Conservation (phyloP, 352 stramenopile genomes). For the Phytophthora fragariae region DNA sequence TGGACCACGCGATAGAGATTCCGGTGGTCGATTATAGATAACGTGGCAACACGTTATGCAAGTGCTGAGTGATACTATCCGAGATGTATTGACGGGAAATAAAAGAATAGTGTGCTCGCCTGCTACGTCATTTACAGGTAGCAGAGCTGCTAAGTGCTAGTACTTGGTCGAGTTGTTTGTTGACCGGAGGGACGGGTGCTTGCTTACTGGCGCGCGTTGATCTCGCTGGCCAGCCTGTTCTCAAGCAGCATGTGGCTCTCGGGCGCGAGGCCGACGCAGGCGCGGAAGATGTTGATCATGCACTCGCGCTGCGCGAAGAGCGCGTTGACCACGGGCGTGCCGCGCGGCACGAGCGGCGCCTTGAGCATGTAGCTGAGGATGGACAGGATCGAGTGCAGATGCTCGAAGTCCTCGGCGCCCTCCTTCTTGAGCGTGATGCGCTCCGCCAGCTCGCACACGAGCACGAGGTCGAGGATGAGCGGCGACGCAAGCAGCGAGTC, state of each 20-base stretch:
- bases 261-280: conserved; percentile 95
- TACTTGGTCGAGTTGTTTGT: conserved; percentile 2
- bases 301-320: conserved; percentile 98
- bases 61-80: neutral
- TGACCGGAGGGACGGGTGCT: neutral
- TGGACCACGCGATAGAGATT: conserved; percentile 13
- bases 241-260: conserved; percentile 99
- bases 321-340: conserved; percentile 98
- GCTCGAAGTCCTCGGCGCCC: conserved; percentile 89
- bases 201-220: conserved; percentile 67
- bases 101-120: conserved; percentile 13
- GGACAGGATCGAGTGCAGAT: conserved; percentile 97
- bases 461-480: conserved; percentile 98
- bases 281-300: conserved; percentile 98
- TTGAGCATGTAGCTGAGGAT: conserved; percentile 99
- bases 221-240: conserved; percentile 92
- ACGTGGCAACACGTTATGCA: neutral
- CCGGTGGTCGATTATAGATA: conserved; percentile 17
- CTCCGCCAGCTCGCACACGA: conserved; percentile 97
- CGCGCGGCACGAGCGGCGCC: conserved; percentile 97
- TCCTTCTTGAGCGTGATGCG: conserved; percentile 96
- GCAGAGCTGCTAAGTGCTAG: conserved; percentile 1
- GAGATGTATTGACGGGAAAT: conserved; percentile 32
- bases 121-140: conserved; percentile 18
- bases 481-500: conserved; percentile 98